phyloP scores from a whole-genome alignment of 345 rosid genomes.

The Eucalyptus curtisii region DNA sequence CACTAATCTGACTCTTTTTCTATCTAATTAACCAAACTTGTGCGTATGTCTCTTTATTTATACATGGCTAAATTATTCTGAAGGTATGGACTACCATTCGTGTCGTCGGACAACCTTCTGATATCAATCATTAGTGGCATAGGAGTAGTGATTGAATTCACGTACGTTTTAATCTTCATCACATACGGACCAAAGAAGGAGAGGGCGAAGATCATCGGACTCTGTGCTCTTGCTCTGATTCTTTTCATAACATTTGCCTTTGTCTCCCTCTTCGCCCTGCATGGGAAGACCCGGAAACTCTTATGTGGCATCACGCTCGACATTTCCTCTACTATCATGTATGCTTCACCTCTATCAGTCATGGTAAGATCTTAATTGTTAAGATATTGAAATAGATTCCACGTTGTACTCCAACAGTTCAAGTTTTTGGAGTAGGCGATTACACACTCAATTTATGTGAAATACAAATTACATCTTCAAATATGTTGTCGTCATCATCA shows the following conservation, averaged over 20 bases:
- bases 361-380: constrained; percentile 8
- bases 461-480: background rate
- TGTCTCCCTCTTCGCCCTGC: constrained; percentile 8
- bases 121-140: background rate
- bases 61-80: background rate
- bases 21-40: background rate
- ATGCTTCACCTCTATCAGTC: constrained; percentile 26
- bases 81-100: background rate
- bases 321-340: constrained; percentile 21
- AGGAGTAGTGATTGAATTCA: background rate
- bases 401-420: background rate
- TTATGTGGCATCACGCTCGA: constrained; percentile 22
- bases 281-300: constrained; percentile 16
- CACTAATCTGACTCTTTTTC: background rate
- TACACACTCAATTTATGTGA: background rate
- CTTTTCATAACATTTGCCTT: background rate
- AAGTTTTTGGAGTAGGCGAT: background rate
- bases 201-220: background rate
- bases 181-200: background rate
- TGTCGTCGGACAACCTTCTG: background rate
- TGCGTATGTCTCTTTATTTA: background rate
- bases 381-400: background rate
- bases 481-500: background rate
- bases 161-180: background rate
- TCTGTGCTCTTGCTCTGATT: background rate